phyloP scores from a whole-genome alignment of 331 rosid genomes.

The Erythrophleum ivorense region DNA sequence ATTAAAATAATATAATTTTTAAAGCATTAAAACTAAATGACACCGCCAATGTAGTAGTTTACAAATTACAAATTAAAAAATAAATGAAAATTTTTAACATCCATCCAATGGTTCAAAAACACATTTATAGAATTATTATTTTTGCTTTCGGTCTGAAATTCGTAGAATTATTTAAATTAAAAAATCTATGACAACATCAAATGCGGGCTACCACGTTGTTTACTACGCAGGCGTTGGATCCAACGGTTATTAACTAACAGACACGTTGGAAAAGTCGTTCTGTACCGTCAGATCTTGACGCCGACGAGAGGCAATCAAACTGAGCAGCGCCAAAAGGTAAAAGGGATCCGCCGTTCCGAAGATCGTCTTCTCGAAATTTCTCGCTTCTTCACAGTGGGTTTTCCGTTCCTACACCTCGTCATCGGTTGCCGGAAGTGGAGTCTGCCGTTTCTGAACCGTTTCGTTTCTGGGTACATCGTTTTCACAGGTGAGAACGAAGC shows the following conservation, averaged over 20 bases:
- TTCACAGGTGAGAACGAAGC: conserved; percentile 32
- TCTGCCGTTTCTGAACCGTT: background rate
- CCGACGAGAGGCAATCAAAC: background rate
- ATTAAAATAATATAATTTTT: no score
- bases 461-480: background rate
- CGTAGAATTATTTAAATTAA: no score
- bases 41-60: no score
- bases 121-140: no score
- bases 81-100: no score
- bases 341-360: background rate
- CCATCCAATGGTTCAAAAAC: no score
- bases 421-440: background rate
- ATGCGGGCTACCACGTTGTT: background rate
- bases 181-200: background rate
- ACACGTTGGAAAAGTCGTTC: background rate
- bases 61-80: no score
- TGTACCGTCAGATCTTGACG: conserved; percentile 24
- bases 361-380: conserved; percentile 39
- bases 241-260: background rate
- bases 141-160: no score
- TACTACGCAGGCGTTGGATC: background rate
- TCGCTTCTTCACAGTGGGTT: background rate
- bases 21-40: no score
- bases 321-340: background rate
- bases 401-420: conserved; percentile 12